phyloP scores from a whole-genome alignment of 2,329 filamentous ascomycete genomes.

The Fusarium cicatricum region DNA sequence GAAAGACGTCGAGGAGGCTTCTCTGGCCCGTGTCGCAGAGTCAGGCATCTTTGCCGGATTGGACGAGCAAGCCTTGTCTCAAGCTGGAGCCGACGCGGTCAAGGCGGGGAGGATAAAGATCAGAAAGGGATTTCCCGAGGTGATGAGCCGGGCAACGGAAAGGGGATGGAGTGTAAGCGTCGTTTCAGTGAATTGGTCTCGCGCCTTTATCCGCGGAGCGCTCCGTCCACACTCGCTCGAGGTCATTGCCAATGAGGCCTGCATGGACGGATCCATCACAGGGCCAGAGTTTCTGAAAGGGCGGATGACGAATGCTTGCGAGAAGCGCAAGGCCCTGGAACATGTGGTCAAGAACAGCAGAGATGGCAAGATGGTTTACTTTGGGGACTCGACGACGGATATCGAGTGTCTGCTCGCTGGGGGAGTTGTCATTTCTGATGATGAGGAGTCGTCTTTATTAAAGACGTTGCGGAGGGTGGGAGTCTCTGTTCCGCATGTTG shows the following conservation, averaged over 20 bases:
- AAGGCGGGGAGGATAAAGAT: constrained; percentile 46
- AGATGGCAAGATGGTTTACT: constrained; percentile 54
- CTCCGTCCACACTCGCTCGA: constrained; percentile 45
- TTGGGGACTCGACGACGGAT: constrained; percentile 67
- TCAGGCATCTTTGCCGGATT: constrained; percentile 57
- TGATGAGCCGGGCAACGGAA: constrained; percentile 40
- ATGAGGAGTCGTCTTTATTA: constrained; percentile 47
- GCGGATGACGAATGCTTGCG: constrained; percentile 49
- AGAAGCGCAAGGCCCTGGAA: constrained; percentile 56
- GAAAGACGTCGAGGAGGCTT: constrained; percentile 55
- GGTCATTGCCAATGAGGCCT: constrained; percentile 57
- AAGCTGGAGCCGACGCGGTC: constrained; percentile 51
- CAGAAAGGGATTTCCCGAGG: constrained; percentile 51
- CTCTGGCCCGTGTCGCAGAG: constrained; percentile 53
- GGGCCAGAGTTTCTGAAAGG: constrained; percentile 48
- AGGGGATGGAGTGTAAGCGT: constrained; percentile 53
- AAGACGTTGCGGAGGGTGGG: constrained; percentile 50
- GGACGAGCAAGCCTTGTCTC: constrained; percentile 42
- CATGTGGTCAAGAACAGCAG: constrained; percentile 35
- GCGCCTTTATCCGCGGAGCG: constrained; percentile 56
- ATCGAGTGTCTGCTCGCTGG: constrained; percentile 59
- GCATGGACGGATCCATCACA: constrained; percentile 49
- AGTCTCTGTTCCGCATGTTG: constrained; percentile 50
- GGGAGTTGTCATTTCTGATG: constrained; percentile 58
- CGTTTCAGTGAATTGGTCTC: constrained; percentile 62